Base-by-base conservation (phyloP, 441 rosid species). In the Daphne laureola region DNA sequence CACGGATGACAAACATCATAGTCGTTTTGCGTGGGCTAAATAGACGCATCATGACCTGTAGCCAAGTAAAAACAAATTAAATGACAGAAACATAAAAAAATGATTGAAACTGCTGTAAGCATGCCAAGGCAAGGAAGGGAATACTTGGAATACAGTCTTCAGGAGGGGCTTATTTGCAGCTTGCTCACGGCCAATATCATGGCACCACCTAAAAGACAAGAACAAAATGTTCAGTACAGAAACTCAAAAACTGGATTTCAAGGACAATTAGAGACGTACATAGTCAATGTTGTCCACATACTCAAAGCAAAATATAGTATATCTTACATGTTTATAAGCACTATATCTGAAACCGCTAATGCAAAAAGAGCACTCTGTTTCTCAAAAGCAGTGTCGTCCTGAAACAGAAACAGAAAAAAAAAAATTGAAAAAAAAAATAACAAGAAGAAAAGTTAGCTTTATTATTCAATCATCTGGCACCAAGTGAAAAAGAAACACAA, bases 341-440 rank as follows among this genome's bases (percentile, higher is more conserved):
- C 96, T 36, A 95, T 83, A 75, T 95, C 99, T 46, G 99, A 91
- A 67, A 95, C 97, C 35, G 98, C 99, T 54, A 95, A 86, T 26
- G 99, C 98, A 68, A 95, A 95, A 58, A 95, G 98, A 50, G 99
- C 97, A 79, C 98, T 95, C 76, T 95, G 99, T 80, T 95, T 95
- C 84, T 95, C 99, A 67, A 95, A 95, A 36, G 98, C 91, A 51
- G 99, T 94, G 72, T 94, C 98, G 64, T 94, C 99, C 98, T 94
- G 73, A 67, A 72, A 31, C 2, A 9, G 38, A 31, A 31, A 31
- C 4, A 4, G 38, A 8, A 11, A 31, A 31, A 31, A 31, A 8
- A 11, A 31, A 31, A 31, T 5, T 31, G 50, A 49, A 43, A 44
- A 13, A 43, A 54, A 18, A 3, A 23, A 23, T 12, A 46, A n/a